Evolutionary conservation across 192 early-diverging fungal genomes (phyloP).

Genomic region (Fimicolochytrium jonesii): DNA sequence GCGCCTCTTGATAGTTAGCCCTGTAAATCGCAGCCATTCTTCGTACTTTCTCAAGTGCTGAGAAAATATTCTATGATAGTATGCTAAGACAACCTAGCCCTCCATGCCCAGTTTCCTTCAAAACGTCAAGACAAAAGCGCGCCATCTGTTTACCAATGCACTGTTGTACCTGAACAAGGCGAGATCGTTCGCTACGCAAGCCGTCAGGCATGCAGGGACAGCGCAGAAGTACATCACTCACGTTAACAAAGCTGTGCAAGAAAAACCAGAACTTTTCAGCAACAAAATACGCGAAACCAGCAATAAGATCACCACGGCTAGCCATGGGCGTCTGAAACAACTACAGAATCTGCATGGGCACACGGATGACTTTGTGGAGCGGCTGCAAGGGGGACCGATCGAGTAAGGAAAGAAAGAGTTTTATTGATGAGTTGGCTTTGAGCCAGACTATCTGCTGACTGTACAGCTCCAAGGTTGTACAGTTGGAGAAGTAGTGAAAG

Average conservation of each 20-base stretch:
- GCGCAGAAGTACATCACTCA: neutral
- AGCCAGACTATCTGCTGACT: no score
- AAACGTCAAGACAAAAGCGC: neutral
- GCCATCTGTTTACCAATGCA: neutral
- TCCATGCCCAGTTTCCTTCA: neutral
- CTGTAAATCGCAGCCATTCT: neutral
- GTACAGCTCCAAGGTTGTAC: neutral
- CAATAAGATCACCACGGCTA: neutral
- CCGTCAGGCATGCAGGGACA: neutral
- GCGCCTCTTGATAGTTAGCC: neutral
- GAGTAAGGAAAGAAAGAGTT: neutral
- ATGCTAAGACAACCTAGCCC: neutral
- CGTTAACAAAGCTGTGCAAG: neutral
- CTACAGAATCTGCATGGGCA: neutral
- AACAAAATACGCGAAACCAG: neutral
- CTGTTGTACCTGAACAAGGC: neutral
- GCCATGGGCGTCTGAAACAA: neutral
- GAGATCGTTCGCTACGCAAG: neutral
- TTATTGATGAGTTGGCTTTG: neutral
- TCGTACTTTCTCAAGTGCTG: neutral
- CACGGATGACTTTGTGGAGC: neutral
- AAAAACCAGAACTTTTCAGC: neutral
- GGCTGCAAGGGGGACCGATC: neutral
- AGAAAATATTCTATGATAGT: neutral
- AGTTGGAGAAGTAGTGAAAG: neutral